Conservation (phyloP, 2,329 filamentous ascomycete species). For the Verticillium nubilum region DNA sequence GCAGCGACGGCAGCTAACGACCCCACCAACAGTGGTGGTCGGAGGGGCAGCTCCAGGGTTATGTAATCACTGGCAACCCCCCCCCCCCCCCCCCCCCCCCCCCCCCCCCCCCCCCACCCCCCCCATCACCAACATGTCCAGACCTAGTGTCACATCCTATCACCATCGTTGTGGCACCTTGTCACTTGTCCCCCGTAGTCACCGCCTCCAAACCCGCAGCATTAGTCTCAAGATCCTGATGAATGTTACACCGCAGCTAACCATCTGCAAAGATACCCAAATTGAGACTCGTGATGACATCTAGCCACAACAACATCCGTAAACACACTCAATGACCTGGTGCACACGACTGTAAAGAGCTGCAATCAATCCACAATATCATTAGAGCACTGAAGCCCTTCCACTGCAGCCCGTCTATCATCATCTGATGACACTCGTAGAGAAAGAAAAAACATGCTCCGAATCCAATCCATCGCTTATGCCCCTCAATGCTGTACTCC, state of each 20-base stretch:
- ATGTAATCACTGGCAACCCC: too few species aligned
- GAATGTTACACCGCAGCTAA: neutral
- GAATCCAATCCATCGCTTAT: neutral
- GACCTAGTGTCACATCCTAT: too few species aligned
- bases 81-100: too few species aligned
- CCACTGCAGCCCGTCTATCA: neutral
- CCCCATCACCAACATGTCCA: too few species aligned
- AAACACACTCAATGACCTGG: neutral
- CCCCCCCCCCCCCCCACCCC: too few species aligned
- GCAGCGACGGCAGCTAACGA: too few species aligned
- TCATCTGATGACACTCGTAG: neutral
- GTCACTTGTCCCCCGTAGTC: neutral
- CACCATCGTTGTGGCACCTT: neutral
- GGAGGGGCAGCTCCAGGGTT: neutral
- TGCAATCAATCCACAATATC: neutral
- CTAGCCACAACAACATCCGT: neutral
- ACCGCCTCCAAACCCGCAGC: neutral
- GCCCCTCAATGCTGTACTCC: neutral
- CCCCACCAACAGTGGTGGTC: neutral
- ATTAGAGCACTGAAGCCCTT: constrained; percentile 2
- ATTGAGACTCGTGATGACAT: neutral
- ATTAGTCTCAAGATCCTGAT: neutral
- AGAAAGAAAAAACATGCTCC: neutral
- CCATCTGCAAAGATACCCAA: neutral
- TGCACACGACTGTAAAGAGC: neutral